Base-by-base conservation (phyloP, 2,329 filamentous ascomycete genomes). In the Fusarium sp. region DNA sequence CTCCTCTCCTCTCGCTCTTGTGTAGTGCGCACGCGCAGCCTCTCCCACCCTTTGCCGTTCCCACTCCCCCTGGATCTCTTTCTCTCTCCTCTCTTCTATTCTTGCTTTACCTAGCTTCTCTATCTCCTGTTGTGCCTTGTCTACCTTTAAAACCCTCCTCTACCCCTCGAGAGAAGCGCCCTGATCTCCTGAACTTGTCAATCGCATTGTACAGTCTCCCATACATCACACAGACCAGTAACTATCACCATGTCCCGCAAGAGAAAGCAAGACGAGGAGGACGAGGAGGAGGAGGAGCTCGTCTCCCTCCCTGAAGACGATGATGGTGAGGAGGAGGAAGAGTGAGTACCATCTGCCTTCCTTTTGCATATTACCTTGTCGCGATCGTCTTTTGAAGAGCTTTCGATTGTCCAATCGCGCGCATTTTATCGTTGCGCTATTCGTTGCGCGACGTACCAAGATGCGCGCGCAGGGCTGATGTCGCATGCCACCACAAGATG, bases 181-280 rank as follows among this genome's bases (percentile, higher is more conserved):
- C 46, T 52, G 40, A 25, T 43, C 58, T 44, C 32, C 35, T 60
- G 28, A 43, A 54, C 59, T 28, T 69, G 32, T 46, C 71, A 76
- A 65, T 67, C 59, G 66, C 58, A 67, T 61, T 50, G 28, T 56
- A 25, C 11, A 46, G 60, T 50, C 58, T 53, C 62, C 38, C 64
- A 52, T 60, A 53, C 61, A 75, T 30, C 66, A 57, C 37, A 12
- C 44, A 52, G 50, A 32, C 32, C 49, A 57, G 58, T 53, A 60
- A 54, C 64, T 64, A 52, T 54, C 38, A 81, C 65, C 70, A 87
- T 87, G 85, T 84, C 85, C 77, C 86, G 86, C 78, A 88, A 88
- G 86, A 86, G 86, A 83, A 87, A 86, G 83, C 84, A 86, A 76
- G 85, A 92, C 37, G 75, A 77, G 53, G 86, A 87, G 73, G 85